Conservation (phyloP, 2,329 filamentous ascomycete genomes). For the Apiospora phragmitis region DNA sequence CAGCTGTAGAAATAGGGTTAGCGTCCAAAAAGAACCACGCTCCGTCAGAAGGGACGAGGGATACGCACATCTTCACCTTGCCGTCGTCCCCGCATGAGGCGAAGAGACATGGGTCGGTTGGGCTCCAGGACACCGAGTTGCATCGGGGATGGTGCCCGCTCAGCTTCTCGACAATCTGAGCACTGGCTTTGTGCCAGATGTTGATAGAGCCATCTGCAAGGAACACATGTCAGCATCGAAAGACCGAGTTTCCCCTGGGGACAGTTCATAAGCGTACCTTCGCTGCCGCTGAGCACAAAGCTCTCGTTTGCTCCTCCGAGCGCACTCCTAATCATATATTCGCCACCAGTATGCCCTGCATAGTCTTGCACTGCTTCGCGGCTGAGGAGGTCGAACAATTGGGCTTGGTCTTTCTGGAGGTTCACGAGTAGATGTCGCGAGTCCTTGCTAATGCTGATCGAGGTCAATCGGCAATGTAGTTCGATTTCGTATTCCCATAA, state of each 20-base stretch:
- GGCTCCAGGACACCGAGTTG: conserved; percentile 89
- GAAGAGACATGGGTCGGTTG: conserved; percentile 77
- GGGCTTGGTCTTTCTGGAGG: conserved; percentile 73
- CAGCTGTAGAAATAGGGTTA: conserved; percentile 30
- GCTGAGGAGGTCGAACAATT: conserved; percentile 75
- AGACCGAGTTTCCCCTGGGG: background rate
- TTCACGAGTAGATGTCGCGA: conserved; percentile 83
- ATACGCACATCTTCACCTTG: conserved; percentile 78
- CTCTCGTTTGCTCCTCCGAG: conserved; percentile 92
- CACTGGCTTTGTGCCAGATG: conserved; percentile 89
- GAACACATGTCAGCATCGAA: conserved; percentile 13
- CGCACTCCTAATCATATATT: conserved; percentile 76
- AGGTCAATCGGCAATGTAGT: conserved; percentile 70
- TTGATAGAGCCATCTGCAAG: conserved; percentile 64
- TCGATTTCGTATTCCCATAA: conserved; percentile 75
- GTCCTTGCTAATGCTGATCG: conserved; percentile 78
- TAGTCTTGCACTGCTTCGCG: conserved; percentile 74
- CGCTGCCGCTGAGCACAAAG: conserved; percentile 89
- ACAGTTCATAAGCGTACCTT: conserved; percentile 57
- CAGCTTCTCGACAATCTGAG: conserved; percentile 72
- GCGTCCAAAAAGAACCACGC: background rate
- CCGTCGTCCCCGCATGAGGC: conserved; percentile 89
- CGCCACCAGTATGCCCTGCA: conserved; percentile 71
- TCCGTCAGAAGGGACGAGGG: background rate
- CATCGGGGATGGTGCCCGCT: conserved; percentile 75